Percentiles rank a stretch among this genome's conserved stretches.
These are phyloP conservation scores for Mortierella sp. DNA, from an alignment of 371 early-diverging fungal genomes.

Conservation along the genomic window DNA sequence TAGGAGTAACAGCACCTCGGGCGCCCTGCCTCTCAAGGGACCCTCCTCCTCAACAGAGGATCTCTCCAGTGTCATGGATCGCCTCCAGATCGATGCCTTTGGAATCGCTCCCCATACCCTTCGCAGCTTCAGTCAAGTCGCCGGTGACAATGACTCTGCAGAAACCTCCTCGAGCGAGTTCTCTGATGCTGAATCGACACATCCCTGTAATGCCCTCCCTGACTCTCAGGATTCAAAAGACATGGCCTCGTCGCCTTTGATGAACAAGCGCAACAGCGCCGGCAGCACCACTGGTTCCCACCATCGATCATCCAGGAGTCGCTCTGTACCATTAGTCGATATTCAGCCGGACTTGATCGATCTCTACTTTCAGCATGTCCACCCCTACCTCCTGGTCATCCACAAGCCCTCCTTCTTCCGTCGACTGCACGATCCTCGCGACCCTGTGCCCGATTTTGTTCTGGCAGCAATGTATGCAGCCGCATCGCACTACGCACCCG, in stretches of 20 bases:
- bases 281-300: constrained; percentile 6
- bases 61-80: constrained; percentile 46
- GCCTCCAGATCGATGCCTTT: constrained; percentile 42
- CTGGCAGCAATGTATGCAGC: constrained; percentile 67
- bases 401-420: constrained; percentile 69
- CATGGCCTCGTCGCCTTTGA: not conserved
- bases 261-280: constrained; percentile 25
- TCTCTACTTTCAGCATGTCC: constrained; percentile 69
- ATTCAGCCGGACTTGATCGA: constrained; percentile 54
- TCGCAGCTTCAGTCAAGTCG: constrained; percentile 49
- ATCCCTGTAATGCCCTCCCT: not conserved
- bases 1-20: constrained; percentile 37
- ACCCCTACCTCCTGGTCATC: constrained; percentile 69
- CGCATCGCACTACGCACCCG: constrained; percentile 62
- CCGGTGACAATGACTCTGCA: constrained; percentile 49
- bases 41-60: constrained; percentile 43
- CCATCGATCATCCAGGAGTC: constrained; percentile 42
- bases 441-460: constrained; percentile 63
- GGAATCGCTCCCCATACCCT: constrained; percentile 53
- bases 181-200: constrained; percentile 29
- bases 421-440: constrained; percentile 60
- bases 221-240: not conserved
- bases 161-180: constrained; percentile 50
- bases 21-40: constrained; percentile 7
- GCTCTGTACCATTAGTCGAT: constrained; percentile 51